A percentile compares a stretch with the other conserved stretches of the same genome.
These are phyloP conservation scores for Magnaporthiopsis rhizophila DNA, from an alignment of 2,329 filamentous ascomycete species.

Conservation along the genomic window DNA sequence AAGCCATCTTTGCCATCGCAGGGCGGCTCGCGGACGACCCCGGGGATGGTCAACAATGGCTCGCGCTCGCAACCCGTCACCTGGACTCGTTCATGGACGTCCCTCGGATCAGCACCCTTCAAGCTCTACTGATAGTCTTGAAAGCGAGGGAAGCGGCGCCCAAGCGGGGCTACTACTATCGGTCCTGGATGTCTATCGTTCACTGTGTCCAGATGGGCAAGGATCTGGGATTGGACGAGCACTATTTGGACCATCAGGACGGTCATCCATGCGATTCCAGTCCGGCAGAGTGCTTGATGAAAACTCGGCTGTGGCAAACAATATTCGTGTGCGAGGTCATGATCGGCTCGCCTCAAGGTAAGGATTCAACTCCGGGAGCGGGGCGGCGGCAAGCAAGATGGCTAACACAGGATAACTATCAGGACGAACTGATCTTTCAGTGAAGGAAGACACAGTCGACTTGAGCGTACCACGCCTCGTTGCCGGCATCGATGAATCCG, in stretches of 20 bases:
- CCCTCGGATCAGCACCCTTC: slow-evolving; percentile 81
- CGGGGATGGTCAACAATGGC: slow-evolving; percentile 82
- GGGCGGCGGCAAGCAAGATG: background rate
- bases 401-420: background rate
- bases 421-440: slow-evolving; percentile 73
- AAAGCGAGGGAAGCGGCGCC: slow-evolving; percentile 90
- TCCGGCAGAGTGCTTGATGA: slow-evolving; percentile 69
- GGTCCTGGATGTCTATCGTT: slow-evolving; percentile 94
- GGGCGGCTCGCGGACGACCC: slow-evolving; percentile 77
- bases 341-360: slow-evolving; percentile 90
- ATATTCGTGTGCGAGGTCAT: slow-evolving; percentile 82
- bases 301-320: slow-evolving; percentile 84
- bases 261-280: slow-evolving; percentile 62
- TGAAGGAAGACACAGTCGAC: slow-evolving; percentile 69
- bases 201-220: slow-evolving; percentile 90
- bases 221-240: slow-evolving; percentile 82
- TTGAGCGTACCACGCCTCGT: slow-evolving; percentile 57
- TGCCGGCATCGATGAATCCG: slow-evolving; percentile 62
- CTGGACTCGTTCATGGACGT: slow-evolving; percentile 91
- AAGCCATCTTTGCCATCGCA: slow-evolving; percentile 86
- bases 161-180: slow-evolving; percentile 90
- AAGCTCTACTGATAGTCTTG: slow-evolving; percentile 77
- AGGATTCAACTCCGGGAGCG: slow-evolving; percentile 9
- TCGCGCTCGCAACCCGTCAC: slow-evolving; percentile 81
- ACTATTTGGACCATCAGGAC: slow-evolving; percentile 68